Base-by-base conservation (phyloP, 2,329 filamentous ascomycete genomes). In the Raffaelea arxii region DNA sequence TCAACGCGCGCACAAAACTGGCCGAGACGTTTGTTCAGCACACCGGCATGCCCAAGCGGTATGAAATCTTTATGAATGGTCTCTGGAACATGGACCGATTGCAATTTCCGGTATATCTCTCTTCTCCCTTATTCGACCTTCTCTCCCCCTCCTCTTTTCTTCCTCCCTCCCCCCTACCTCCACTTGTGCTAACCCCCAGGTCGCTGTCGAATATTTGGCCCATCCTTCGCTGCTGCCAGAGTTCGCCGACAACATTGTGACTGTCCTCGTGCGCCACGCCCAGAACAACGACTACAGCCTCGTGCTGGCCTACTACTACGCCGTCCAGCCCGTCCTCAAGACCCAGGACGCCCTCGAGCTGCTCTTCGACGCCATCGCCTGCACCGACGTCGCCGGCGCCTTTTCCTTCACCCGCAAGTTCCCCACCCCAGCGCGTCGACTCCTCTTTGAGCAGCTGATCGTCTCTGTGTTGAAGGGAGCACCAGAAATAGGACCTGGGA, bases 241-340 rank as follows among this genome's bases (percentile, higher is more conserved):
- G 46, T 94, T 92, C 57, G 77, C 85, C 47, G 86, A 92, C 64
- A 85, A 94, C 51, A 90, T 94, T 44, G 72, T 92, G 54, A 74
- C 75, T 23, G 74, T 75, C 4, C 75, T 92, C 4, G 77, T 86
- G 44, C 73, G 75, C 32, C 74, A 80, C 52, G 71, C 79, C 21
- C 65, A 75, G 32, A 66, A 71, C 37, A 66, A 73, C 47, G 80
- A 87, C 58, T 76, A 78, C 55, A 73, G 68, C 23, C 71, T 90
- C 2, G 76, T 85, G 0, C 72, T 92, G 24, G 82, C 86, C 11
- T 94, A 92, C 65, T 92, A 85, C 65, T 75, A 89, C 53, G 78
- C 82, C 12, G 81, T 84, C 1, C 80, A 81, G 53, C 87, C 88
- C 2, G 77, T 83, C 19, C 68, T 94, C n/a, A 77, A 77, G 53